Base-by-base conservation (phyloP, 148 eudicot genomes). In the Beta vulgaris region DNA sequence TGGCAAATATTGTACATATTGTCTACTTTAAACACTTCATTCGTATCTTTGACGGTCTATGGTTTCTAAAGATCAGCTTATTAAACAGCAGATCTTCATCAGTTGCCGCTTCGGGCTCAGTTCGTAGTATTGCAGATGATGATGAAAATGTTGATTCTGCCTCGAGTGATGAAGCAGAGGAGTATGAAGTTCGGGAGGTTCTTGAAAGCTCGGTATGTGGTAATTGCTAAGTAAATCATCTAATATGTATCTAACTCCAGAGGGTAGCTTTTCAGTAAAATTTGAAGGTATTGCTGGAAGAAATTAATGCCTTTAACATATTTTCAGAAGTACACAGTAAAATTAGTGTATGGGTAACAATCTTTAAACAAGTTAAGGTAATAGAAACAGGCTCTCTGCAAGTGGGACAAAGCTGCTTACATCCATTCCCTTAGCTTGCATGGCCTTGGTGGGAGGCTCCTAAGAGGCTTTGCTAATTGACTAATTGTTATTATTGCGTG, bases 141-240 rank as follows among this genome's bases (percentile, higher is more conserved):
- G 98, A 86, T 72, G 97, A 94, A 42, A 87, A 91, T 71, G 84
- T 85, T 58, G 93, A 88, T 82, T 92, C 97, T 80, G 88, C 82
- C 82, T 92, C 96, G 32, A 87, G 89, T 83, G 99, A 86, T 61
- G 92, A 86, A 78, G 87, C 62, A 26, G 88, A 73, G 72, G 82
- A 81, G 53, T 74, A 82, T 55, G 80, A 74, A 9, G 72, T 79
- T 66, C 79, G 85, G 77, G 92, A 85, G 78, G 85, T 85, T 55
- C 76, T 81, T 74, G 90, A 88, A 69, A 90, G 88, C 73, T 90
- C 94, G 76, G 99, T 95, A 89, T 63, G 91, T 68, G 59, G 35
- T 7, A 72, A 73, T 68, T 59, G 59, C 68, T 73, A 44, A 51
- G 31, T 36, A 54, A 51, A 23, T 69, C 43, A 34, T 13, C 34